Conservation (phyloP, 2,329 filamentous ascomycete genomes). For the Macrophomina tecta region DNA sequence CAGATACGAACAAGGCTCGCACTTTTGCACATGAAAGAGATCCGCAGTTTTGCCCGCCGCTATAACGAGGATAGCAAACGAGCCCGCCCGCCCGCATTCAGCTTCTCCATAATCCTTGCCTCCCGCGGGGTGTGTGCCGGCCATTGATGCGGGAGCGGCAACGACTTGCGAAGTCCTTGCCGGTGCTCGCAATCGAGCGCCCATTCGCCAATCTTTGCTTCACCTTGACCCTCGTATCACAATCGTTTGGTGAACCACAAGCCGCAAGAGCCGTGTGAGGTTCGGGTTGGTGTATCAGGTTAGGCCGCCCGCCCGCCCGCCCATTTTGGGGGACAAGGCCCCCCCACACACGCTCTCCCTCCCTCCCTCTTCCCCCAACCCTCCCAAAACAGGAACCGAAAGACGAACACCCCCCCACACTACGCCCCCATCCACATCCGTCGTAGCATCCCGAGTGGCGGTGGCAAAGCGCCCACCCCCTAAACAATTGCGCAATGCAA, state of each 20-base stretch:
- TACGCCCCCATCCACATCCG: not conserved
- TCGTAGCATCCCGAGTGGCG: not conserved
- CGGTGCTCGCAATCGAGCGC: not conserved
- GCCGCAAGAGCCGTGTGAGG: too few relatives aligned
- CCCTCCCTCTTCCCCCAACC: too few relatives aligned
- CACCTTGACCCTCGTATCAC: not conserved
- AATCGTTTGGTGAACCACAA: not conserved
- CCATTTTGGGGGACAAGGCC: too few relatives aligned
- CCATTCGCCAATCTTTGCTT: not conserved
- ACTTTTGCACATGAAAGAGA: not conserved
- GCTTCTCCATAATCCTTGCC: not conserved
- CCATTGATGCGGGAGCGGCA: not conserved
- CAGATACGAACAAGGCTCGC: not conserved
- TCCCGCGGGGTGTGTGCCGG: not conserved
- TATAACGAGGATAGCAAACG: not conserved
- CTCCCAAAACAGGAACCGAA: too few relatives aligned
- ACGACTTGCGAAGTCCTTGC: slow-evolving; percentile 11
- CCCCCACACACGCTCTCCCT: too few relatives aligned
- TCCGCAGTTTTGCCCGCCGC: not conserved
- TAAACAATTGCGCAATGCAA: not conserved
- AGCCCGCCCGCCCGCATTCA: not conserved
- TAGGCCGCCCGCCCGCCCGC: too few relatives aligned
- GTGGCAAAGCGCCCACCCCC: not conserved
- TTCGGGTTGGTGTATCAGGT: too few relatives aligned
- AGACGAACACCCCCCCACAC: not conserved